Base-by-base conservation (phyloP, 2,329 filamentous ascomycete genomes). In the Hypoxylon sp. region DNA sequence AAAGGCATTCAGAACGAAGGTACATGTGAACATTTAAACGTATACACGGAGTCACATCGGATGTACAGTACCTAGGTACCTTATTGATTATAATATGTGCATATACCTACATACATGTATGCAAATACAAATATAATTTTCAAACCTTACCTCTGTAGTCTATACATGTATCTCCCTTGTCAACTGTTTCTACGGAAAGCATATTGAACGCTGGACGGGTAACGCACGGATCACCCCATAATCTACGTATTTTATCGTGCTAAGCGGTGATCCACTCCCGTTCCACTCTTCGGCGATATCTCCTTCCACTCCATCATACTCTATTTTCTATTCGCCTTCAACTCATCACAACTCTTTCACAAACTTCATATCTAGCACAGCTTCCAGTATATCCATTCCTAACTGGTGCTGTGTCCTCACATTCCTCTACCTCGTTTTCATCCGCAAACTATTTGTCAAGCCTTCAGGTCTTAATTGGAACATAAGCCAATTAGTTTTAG, bases 211-310 rank as follows among this genome's bases (percentile, higher is more conserved):
- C 38, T 11, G 38, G 11, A 21, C 38, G 17, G 38, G 7, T 21
- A 43, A 10, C n/a, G 50, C 50, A 52, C 50, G 32, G 50, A 38
- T 32, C 32, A 52, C 13, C 5, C 3, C 21, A 13, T 51, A 38
- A 34, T 14, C 34, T 45, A n/a, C n/a, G n/a, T n/a, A 43, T 32
- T 19, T 45, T 25, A 34, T 23, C 34, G 50, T 32, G 36, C 19
- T 36, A 43, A 32, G 23, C 49, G 38, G 6, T 1, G 19, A 3
- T 30, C 57, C 57, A 61, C 45, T 28, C 49, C 19, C 9, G 32
- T 9, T 34, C 67, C 67, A 69, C 60, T 57, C 46, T 62, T 55
- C 41, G 49, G 59, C 45, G 49, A 64, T 60, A 64, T 67, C 60
- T 46, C 19, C 48, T 60, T 46, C 36, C 38, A 30, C 36, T 46